Conservation (phyloP, 176 grass and related monocot genomes). For the Paspalum notatum region DNA sequence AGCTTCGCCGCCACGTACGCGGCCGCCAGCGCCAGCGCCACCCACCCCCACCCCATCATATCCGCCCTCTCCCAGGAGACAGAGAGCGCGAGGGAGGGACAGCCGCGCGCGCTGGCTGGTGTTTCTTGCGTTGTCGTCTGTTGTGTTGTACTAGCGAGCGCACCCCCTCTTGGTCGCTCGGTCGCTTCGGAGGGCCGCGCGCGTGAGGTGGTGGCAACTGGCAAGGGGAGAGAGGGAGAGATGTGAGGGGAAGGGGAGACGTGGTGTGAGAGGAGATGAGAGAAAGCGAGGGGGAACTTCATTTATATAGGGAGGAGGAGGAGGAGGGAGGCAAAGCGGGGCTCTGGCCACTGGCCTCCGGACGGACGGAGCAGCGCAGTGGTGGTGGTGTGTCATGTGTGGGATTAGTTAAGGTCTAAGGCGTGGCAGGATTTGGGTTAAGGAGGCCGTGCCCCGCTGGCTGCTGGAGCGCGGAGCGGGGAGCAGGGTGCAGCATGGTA, state of each 20-base stretch:
- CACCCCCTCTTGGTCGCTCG: no score
- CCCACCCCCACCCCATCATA: conserved; percentile 46
- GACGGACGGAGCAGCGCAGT: neutral
- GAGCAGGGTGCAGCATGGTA: conserved; percentile 20
- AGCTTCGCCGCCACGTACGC: conserved; percentile 56
- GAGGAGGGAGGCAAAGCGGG: no score
- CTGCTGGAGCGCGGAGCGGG: no score
- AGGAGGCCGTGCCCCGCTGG: neutral
- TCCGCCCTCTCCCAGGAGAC: neutral
- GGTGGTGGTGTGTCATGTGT: neutral
- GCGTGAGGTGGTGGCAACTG: conserved; percentile 2
- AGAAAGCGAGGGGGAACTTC: conserved; percentile 12
- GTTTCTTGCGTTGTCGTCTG: no score
- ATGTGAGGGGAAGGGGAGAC: neutral
- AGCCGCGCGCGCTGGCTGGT: no score
- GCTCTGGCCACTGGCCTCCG: no score
- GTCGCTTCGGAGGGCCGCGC: no score
- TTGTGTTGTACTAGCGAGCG: no score
- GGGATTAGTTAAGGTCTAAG: neutral
- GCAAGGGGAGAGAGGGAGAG: conserved; percentile 3
- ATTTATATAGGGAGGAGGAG: conserved; percentile 63
- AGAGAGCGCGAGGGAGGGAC: neutral
- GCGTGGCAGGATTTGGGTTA: neutral
- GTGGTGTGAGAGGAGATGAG: conserved; percentile 45
- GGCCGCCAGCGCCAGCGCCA: neutral